Base-by-base conservation (phyloP, 306 rosid species). In the Benincasa hispida region DNA sequence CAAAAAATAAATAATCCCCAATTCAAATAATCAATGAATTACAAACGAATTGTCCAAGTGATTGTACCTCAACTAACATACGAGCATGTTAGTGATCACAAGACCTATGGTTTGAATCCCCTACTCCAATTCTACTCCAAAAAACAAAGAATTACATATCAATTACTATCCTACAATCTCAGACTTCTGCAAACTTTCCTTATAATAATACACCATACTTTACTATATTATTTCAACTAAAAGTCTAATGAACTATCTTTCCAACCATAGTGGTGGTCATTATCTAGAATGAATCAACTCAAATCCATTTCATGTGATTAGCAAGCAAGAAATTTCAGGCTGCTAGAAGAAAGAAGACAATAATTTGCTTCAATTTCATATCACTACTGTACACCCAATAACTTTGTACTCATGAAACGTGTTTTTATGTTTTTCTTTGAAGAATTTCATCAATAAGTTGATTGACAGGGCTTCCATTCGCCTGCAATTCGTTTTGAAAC, bases 381-480 rank as follows among this genome's bases (percentile, higher is more conserved):
- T 21, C n/a, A 21, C 39, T 10, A n/a, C 32, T n/a, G 30, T 10
- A 37, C 54, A 67, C 32, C 54, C 11, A n/a, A 39, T 18, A 67
- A 37, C 53, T 39, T 21, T 11, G 32, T 6, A 39, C 53, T 10
- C 48, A 30, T 4, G 15, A 11, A 11, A 37, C 48, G 0, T 67
- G 12, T 67, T n/a, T 11, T 45, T 15, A 47, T 47, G 4, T 27
- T 17, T 59, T 72, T 48, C 39, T 35, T 72, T 27, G 59, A 72
- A 72, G 58, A 62, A 88, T 80, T 70, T 87, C 86, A 5, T 83
- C 88, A 15, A 88, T 41, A 24, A 82, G 34, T 78, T 82, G 84
- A 75, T 86, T 92, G 48, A 92, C 72, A 59, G 58, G 57, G 83
- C 82, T 87, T 63, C 83, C 89, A 75, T 83, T 88, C 10, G 82